Conservation (phyloP, 2,329 filamentous ascomycete species). For the Claviceps sp. region DNA sequence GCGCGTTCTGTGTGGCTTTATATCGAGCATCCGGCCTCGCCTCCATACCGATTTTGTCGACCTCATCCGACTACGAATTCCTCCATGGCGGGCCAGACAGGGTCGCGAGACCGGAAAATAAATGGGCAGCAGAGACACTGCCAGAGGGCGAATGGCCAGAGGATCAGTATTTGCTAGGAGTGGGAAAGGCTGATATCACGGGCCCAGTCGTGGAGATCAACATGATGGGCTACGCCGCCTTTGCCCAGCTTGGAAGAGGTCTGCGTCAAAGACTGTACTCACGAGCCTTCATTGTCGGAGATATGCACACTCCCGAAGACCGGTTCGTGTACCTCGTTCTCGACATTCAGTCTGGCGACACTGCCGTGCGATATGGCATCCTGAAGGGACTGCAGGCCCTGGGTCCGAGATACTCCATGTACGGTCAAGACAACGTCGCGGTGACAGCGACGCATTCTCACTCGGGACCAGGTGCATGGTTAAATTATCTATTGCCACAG, state of each 20-base stretch:
- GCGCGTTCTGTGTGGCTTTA: constrained; percentile 7
- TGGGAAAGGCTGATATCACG: constrained; percentile 41
- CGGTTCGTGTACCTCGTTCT: constrained; percentile 76
- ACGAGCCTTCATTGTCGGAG: constrained; percentile 74
- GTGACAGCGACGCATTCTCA: constrained; percentile 86
- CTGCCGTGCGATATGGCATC: constrained; percentile 72
- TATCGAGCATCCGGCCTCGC: constrained; percentile 9
- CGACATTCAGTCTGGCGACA: constrained; percentile 79
- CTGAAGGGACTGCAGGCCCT: constrained; percentile 55
- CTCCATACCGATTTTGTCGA: constrained; percentile 8
- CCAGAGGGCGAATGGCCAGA: constrained; percentile 7
- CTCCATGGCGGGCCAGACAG: constrained; percentile 2
- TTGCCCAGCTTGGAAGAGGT: constrained; percentile 66
- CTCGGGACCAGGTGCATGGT: constrained; percentile 78
- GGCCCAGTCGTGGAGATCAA: constrained; percentile 78
- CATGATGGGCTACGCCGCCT: constrained; percentile 77
- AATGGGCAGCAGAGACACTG: constrained; percentile 7
- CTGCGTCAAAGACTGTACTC: constrained; percentile 77
- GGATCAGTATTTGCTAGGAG: constrained; percentile 33
- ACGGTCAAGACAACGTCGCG: constrained; percentile 70
- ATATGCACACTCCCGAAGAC: constrained; percentile 48
- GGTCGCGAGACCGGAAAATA: constrained; percentile 3
- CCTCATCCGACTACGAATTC: constrained; percentile 3
- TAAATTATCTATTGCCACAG: constrained; percentile 84
- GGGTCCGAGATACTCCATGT: constrained; percentile 55